A percentile compares a stretch with the other conserved stretches of the same genome.
These are phyloP conservation scores for Mortierella alpina DNA, from an alignment of 192 early-diverging fungal species.

Conservation along the genomic window DNA sequence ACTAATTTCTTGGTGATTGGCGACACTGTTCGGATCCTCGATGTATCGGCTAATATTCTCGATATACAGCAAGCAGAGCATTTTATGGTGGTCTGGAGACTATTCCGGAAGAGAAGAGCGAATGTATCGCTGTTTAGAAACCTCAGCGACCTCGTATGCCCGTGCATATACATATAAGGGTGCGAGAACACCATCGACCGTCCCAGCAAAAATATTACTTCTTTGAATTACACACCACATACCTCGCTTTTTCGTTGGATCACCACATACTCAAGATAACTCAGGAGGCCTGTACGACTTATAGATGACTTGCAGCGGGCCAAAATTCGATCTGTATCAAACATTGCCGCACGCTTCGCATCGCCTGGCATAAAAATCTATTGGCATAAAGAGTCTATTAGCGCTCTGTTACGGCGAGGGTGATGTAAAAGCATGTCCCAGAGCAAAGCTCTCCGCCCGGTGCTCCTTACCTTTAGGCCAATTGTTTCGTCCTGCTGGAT, in stretches of 20 bases:
- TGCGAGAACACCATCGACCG: too few relatives aligned
- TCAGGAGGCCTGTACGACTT: conserved; percentile 45
- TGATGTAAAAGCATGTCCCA: not conserved
- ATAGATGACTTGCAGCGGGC: conserved; percentile 26
- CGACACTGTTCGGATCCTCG: not conserved
- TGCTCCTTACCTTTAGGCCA: conserved; percentile 56
- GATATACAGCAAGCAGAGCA: conserved; percentile 25
- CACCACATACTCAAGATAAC: conserved; percentile 67
- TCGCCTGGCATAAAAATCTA: conserved; percentile 57
- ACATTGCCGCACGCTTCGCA: conserved; percentile 26
- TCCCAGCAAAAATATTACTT: not conserved
- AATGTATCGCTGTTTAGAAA: not conserved
- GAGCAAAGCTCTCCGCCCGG: conserved; percentile 3
- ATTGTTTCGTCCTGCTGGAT: conserved; percentile 52
- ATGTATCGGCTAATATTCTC: conserved; percentile 14
- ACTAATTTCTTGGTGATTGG: not conserved
- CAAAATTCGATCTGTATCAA: conserved; percentile 55
- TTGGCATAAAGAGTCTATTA: too few relatives aligned
- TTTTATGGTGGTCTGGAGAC: conserved; percentile 26
- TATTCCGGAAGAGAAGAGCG: not conserved
- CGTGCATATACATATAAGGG: too few relatives aligned
- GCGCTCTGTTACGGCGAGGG: not conserved
- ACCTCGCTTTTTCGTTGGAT: conserved; percentile 58
- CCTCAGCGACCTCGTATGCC: not conserved
- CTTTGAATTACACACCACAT: not conserved